Evolutionary conservation across 495 filamentous ascomycete species (phyloP).

Genomic region (Halenospora varia): DNA sequence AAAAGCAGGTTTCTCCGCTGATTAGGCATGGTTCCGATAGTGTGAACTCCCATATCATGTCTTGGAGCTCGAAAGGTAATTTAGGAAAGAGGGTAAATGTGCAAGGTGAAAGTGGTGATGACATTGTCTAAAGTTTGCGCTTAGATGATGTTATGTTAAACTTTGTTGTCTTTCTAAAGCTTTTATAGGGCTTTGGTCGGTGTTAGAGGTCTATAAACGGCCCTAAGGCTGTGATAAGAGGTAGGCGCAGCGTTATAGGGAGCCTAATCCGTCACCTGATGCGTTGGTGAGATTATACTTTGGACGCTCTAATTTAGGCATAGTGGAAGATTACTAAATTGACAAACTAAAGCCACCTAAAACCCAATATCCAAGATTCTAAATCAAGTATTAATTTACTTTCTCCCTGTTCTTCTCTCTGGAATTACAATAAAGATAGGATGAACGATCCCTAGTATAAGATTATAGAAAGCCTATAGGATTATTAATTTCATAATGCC

Average conservation of each 20-base stretch:
- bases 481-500: neutral
- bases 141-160: neutral
- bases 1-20: conserved; percentile 4
- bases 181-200: neutral
- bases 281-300: conserved; percentile 1
- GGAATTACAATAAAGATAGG: neutral
- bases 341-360: neutral
- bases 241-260: conserved; percentile 1
- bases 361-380: neutral
- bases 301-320: neutral
- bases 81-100: conserved; percentile 7
- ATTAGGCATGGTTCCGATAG: conserved; percentile 5
- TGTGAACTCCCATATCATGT: conserved; percentile 9
- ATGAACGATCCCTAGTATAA: neutral
- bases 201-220: conserved; percentile 1
- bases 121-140: conserved; percentile 9
- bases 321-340: neutral
- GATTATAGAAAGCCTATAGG: neutral
- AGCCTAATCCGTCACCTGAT: conserved; percentile 2
- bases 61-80: conserved; percentile 10
- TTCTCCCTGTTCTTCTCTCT: neutral
- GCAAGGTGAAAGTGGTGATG: conserved; percentile 4
- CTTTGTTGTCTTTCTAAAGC: neutral
- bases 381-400: neutral
- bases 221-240: conserved; percentile 1